Conservation (phyloP, 1,139 yeast genomes). For the Arxiozyma slooffiae region DNA sequence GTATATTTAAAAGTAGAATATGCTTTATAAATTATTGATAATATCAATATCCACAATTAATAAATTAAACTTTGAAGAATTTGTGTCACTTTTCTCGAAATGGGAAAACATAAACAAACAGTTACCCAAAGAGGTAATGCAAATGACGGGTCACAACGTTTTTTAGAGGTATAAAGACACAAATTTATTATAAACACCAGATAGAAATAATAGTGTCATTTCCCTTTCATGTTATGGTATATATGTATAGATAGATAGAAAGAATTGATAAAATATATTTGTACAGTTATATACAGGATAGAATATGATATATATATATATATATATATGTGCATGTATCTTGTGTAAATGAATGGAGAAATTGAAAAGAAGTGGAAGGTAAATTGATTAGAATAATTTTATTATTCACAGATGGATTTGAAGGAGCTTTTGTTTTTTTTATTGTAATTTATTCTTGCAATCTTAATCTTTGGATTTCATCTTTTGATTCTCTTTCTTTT, state of each 20-base stretch:
- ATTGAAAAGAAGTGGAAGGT: conserved; percentile 3
- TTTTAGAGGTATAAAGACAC: too few species aligned
- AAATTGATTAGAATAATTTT: too few species aligned
- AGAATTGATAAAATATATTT: not conserved
- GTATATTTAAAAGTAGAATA: too few species aligned
- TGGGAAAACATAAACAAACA: not conserved
- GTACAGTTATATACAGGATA: conserved; percentile 1
- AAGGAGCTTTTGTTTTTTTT: too few species aligned
- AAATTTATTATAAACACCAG: too few species aligned
- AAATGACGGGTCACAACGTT: not conserved
- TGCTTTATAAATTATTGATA: not conserved
- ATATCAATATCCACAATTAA: not conserved
- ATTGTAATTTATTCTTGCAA: not conserved
- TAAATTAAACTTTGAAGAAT: not conserved
- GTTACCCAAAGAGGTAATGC: not conserved
- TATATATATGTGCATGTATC: not conserved
- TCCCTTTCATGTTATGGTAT: too few species aligned
- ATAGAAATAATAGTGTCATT: too few species aligned
- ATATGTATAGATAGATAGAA: not conserved
- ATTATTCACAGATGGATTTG: not conserved
- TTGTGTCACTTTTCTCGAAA: not conserved
- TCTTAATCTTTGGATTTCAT: conserved; percentile 32
- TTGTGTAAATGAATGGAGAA: too few species aligned
- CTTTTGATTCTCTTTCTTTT: conserved; percentile 33
- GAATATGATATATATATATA: not conserved